Base-by-base conservation (phyloP, 2,329 filamentous ascomycete genomes). In the Pyricularia sp. region DNA sequence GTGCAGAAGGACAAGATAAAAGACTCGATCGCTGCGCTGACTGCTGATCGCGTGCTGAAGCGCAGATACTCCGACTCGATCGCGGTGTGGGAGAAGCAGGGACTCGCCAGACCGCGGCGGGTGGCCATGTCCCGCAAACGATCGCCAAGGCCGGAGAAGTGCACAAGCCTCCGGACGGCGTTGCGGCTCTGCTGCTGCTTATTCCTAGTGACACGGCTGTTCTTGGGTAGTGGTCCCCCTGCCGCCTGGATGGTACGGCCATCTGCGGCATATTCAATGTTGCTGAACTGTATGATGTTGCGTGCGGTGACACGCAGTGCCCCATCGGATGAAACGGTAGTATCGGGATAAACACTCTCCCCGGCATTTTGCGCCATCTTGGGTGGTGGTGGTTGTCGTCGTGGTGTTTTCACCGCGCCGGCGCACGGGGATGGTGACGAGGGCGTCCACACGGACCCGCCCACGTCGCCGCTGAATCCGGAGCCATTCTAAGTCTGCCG, bases 401-500 rank as follows among this genome's bases (percentile, higher is more conserved):
- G 33, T 17, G 33, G 33, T 25, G 64, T n/a, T 26, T 23, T 33
- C 20, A n/a, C n/a, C 31, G 31, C 23, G 30, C 42, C 64, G 64
- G 7, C 12, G 31, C 64, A 14, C 23, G 31, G 31, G 6, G 31
- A 65, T 11, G 64, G 64, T 17, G 64, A 26, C 14, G 64, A 36
- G 20, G 64, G 31, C 64, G 31, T 31, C 31, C 64, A 23, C 31
- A 33, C 30, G 7, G 33, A 65, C 12, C 11, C 33, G 23, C 42
- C 42, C 31, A 17, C 64, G n/a, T 50, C 65, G 25, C 36, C 65
- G 23, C 23, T 36, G 25, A n/a, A n/a, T 14, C 66, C 50, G 50
- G 26, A 68, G 66, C 66, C 28, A 33, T 68, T 23, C 66, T 68
- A 68, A 58, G 66, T 33, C 66, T 68, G 66, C 66, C 66, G 66